Evolutionary conservation across 352 stramenopile genomes (phyloP).

Genomic region (Peronospora farinosa): DNA sequence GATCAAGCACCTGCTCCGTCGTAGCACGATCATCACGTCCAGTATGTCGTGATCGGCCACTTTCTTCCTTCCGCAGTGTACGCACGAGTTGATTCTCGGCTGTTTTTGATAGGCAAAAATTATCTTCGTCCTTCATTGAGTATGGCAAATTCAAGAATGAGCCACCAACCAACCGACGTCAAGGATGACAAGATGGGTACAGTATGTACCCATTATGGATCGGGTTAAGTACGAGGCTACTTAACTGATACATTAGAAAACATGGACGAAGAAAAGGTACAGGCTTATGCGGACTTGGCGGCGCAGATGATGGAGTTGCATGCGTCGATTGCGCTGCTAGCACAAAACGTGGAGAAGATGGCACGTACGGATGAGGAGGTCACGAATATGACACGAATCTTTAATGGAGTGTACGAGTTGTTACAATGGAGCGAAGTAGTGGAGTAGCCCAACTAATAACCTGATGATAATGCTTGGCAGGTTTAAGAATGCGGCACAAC

Average conservation of each 20-base stretch:
- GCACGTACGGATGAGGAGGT: conserved; percentile 59
- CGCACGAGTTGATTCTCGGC: conserved; percentile 74
- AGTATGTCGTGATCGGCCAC: conserved; percentile 82
- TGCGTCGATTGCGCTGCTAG: conserved; percentile 56
- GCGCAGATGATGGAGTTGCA: conserved; percentile 73
- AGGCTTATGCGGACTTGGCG: conserved; percentile 58
- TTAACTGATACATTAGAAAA: no score
- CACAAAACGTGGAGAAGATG: conserved; percentile 75
- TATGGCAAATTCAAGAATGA: neutral
- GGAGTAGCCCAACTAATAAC: neutral
- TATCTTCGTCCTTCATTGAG: conserved; percentile 53
- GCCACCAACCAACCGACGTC: conserved; percentile 12
- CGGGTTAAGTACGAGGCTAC: no score
- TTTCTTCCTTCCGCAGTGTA: conserved; percentile 72
- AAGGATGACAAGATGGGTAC: conserved; percentile 10
- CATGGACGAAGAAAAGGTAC: conserved; percentile 71
- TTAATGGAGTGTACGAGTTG: conserved; percentile 51
- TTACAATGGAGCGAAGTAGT: neutral
- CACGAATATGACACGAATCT: conserved; percentile 65
- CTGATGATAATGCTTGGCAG: conserved; percentile 14
- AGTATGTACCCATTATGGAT: neutral
- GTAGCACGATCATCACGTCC: conserved; percentile 97
- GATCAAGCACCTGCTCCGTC: conserved; percentile 97
- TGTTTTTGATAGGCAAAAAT: conserved; percentile 69
- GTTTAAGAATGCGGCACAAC: conserved; percentile 42